Evolutionary conservation across 306 rosid species (phyloP).

Genomic region (Vigna reflexopilosa): DNA sequence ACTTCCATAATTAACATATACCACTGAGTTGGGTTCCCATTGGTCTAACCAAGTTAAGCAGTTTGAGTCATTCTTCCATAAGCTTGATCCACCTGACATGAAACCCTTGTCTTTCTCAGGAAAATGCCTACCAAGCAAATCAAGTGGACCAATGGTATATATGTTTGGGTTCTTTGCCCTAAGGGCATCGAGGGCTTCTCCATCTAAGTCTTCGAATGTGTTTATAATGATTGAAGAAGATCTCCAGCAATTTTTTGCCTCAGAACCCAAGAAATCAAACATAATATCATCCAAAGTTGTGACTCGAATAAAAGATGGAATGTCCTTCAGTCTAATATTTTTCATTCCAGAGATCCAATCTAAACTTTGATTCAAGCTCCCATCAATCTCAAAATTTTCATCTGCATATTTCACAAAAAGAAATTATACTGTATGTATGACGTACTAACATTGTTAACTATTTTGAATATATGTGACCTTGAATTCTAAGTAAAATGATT

Average conservation of each 20-base stretch:
- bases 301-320: conserved; percentile 26
- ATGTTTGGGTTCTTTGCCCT: conserved; percentile 16
- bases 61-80: conserved; percentile 31
- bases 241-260: conserved; percentile 1
- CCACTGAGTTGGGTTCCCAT: conserved; percentile 25
- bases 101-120: conserved; percentile 29
- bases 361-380: conserved; percentile 1
- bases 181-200: conserved; percentile 14
- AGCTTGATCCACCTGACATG: conserved; percentile 30
- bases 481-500: no score
- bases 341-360: conserved; percentile 20
- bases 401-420: neutral
- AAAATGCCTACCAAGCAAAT: conserved; percentile 28
- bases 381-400: conserved; percentile 13
- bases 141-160: conserved; percentile 27
- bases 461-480: no score
- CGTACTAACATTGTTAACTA: no score
- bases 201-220: conserved; percentile 20
- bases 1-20: conserved; percentile 43
- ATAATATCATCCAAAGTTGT: conserved; percentile 2
- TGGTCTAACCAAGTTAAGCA: conserved; percentile 29
- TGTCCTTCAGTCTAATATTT: conserved; percentile 2
- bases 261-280: conserved; percentile 30
- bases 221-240: conserved; percentile 13
- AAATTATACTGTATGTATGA: neutral